These are phyloP conservation scores for Cryptosporidium muris DNA, from an alignment of 169 alveolate species.

Conservation along the genomic window DNA sequence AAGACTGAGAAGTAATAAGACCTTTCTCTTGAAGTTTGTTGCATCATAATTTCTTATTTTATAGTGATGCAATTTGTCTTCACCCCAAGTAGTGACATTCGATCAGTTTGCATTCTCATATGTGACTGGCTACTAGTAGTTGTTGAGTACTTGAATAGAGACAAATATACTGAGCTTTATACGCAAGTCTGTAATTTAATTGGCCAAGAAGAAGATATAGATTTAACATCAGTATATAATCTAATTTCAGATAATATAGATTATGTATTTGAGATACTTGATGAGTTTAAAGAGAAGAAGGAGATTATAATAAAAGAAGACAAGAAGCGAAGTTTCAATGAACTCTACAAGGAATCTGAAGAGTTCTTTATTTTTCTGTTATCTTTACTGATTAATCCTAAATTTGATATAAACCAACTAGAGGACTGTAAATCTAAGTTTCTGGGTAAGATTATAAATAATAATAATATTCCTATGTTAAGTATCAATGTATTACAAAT, in stretches of 20 bases:
- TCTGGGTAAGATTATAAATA: conserved; percentile 10
- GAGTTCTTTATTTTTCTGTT: conserved; percentile 42
- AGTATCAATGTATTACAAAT: conserved; percentile 29
- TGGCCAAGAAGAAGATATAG: conserved; percentile 17
- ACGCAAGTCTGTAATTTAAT: conserved; percentile 32
- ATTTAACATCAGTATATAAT: conserved; percentile 7
- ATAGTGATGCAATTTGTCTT: conserved; percentile 47
- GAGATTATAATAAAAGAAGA: conserved; percentile 49
- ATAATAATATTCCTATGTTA: conserved; percentile 2
- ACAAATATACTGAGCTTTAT: conserved; percentile 20
- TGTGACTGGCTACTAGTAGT: conserved; percentile 61
- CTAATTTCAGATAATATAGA: conserved; percentile 8
- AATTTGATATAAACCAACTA: background rate
- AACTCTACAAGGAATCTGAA: conserved; percentile 57
- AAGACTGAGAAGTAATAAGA: too few species aligned
- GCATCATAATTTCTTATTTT: too few species aligned
- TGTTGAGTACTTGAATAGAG: conserved; percentile 30
- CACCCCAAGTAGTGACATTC: conserved; percentile 31
- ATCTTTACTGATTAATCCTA: conserved; percentile 48
- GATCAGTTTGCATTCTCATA: conserved; percentile 43
- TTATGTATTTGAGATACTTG: conserved; percentile 33
- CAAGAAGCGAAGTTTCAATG: conserved; percentile 29
- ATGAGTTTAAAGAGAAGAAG: conserved; percentile 13
- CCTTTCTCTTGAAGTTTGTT: too few species aligned
- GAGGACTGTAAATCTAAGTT: conserved; percentile 18